Evolutionary conservation across 2,329 filamentous ascomycete species (phyloP).

Genomic region (Ophiosphaerella narmari): DNA sequence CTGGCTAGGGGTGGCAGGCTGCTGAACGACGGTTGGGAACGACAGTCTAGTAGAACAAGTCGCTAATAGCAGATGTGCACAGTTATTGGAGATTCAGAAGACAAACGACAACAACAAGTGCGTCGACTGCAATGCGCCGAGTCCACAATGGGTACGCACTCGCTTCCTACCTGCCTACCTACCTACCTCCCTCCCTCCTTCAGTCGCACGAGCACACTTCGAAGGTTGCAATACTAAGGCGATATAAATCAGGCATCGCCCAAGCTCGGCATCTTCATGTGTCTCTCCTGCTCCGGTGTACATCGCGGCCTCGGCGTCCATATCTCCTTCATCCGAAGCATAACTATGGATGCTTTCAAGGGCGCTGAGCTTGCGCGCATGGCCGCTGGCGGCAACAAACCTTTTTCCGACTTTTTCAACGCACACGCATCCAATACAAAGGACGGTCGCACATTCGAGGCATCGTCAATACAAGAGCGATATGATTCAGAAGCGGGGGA

Average conservation of each 20-base stretch:
- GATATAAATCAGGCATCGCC: constrained; percentile 66
- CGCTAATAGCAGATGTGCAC: constrained; percentile 15
- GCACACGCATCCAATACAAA: constrained; percentile 52
- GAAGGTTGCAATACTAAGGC: constrained; percentile 18
- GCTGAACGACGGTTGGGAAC: not conserved
- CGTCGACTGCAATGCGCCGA: constrained; percentile 93
- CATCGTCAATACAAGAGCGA: constrained; percentile 85
- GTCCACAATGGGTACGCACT: constrained; percentile 86
- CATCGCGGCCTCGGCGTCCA: constrained; percentile 95
- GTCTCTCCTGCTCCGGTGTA: constrained; percentile 90
- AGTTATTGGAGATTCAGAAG: constrained; percentile 92
- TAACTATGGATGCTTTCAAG: constrained; percentile 99
- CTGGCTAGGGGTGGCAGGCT: constrained; percentile 3
- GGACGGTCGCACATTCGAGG: constrained; percentile 68
- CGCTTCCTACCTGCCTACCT: constrained; percentile 6
- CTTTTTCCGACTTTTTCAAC: constrained; percentile 88
- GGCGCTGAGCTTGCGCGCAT: constrained; percentile 89
- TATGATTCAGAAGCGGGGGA: constrained; percentile 90
- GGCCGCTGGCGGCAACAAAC: constrained; percentile 86
- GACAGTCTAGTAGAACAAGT: too few relatives aligned
- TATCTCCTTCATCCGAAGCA: constrained; percentile 96
- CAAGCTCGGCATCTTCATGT: constrained; percentile 99
- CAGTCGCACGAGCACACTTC: constrained; percentile 5
- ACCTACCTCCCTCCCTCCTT: constrained; percentile 1
- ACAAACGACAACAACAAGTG: constrained; percentile 86